Base-by-base conservation (phyloP, 768 basidiomycete genomes). In the Pleurotus giganteus region DNA sequence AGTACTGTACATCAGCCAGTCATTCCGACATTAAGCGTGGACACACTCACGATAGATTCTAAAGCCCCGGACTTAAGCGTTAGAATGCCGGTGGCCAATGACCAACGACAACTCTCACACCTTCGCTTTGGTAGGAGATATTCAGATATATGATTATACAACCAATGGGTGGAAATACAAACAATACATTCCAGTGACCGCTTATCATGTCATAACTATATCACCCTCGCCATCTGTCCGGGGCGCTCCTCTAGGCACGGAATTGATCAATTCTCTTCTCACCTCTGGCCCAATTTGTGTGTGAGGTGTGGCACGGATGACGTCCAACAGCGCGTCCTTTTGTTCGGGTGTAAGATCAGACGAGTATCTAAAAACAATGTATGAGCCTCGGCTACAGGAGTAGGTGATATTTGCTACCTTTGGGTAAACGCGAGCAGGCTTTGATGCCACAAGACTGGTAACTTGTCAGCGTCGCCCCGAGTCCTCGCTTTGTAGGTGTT, bases 381-480 rank as follows among this genome's bases (percentile, higher is more conserved):
- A 50, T 24, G 36, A 13, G 15, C 24, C 29, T 11, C 60, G 58
- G 9, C 44, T 19, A 45, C 54, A 24, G 17, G 19, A 2, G 34
- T 54, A 51, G 37, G 34, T 29, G 12, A 51, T 15, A 53, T 15
- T 1, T 27, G 64, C 41, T 57, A 94, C 94, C 96, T 78, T 71
- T 99, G 97, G 34, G 83, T 85, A 67, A 98, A 98, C 2, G 95
- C 92, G 21, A 99, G 79, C 52, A 99, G 77, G 68, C 91, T 92
- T 71, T 99, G 97, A 68, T 99, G 93, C 97, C 97, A 99, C 9
- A 99, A 77, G 11, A 98, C 97, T n/a, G 97, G 96, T 27, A 98
- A 78, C 66, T 86, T 86, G 44, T 89, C 86, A 1, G 83, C 73
- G 46, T 91, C 89, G 23, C 84, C 88, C 45, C 83, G 77, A 17